phyloP scores from a whole-genome alignment of 2,329 filamentous ascomycete genomes.

The Alternaria metachromatica region DNA sequence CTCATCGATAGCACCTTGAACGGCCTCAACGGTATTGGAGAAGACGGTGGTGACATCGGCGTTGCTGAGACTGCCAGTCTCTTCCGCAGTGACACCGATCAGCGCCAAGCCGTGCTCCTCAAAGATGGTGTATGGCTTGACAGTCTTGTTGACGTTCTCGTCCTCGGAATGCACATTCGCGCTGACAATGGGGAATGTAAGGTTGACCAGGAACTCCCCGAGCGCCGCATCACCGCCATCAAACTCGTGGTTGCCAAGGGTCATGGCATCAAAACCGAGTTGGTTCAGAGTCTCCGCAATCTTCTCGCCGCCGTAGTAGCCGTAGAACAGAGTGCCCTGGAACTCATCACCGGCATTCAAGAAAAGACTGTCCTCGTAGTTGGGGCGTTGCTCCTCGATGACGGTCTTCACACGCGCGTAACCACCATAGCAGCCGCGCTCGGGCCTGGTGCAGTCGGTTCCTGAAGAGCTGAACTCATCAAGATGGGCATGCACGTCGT shows the following conservation, averaged over 20 bases:
- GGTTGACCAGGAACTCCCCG: conserved; percentile 66
- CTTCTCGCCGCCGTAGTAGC: conserved; percentile 71
- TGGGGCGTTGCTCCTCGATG: conserved; percentile 63
- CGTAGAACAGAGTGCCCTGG: conserved; percentile 72
- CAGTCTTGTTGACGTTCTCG: conserved; percentile 64
- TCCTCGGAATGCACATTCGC: conserved; percentile 69
- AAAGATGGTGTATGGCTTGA: conserved; percentile 71
- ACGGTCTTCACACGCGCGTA: conserved; percentile 69
- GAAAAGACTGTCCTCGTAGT: conserved; percentile 67
- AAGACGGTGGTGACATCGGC: conserved; percentile 66
- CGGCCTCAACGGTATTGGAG: conserved; percentile 62
- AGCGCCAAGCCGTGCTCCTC: conserved; percentile 66
- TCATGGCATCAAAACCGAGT: conserved; percentile 72
- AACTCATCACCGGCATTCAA: conserved; percentile 74
- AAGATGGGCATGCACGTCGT: conserved; percentile 72
- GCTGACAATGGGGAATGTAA: conserved; percentile 70
- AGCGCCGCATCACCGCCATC: conserved; percentile 69
- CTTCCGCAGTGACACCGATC: conserved; percentile 69
- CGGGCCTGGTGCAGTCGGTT: conserved; percentile 65
- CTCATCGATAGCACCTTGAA: conserved; percentile 67
- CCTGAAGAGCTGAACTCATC: conserved; percentile 68
- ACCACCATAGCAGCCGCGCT: conserved; percentile 67
- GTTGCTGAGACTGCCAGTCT: conserved; percentile 64
- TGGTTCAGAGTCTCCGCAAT: conserved; percentile 71
- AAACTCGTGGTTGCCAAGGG: conserved; percentile 59